Percentiles rank a stretch among this genome's conserved stretches.
These are phyloP conservation scores for Xylaria sp. DNA, from an alignment of 2,329 filamentous ascomycete species.

Conservation along the genomic window DNA sequence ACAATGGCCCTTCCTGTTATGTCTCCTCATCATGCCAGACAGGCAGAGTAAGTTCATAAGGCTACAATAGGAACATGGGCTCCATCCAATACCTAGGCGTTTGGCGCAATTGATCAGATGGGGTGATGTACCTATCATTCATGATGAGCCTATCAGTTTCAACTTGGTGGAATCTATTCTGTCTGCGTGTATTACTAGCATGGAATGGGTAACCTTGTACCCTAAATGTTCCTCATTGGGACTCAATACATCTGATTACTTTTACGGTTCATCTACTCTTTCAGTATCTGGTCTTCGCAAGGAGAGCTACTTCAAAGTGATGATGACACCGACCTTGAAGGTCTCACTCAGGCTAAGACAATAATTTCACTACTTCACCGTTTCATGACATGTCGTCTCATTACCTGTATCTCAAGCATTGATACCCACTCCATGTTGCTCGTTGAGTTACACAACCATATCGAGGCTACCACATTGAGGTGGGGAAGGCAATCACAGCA, in stretches of 20 bases:
- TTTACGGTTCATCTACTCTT: neutral
- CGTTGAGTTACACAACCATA: neutral
- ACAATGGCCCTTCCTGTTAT: neutral
- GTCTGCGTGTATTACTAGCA: constrained; percentile 16
- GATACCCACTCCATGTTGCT: neutral
- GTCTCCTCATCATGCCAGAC: neutral
- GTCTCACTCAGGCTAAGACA: neutral
- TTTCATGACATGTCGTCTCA: neutral
- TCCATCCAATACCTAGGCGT: constrained; percentile 3
- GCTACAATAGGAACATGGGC: neutral
- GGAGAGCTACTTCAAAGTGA: neutral
- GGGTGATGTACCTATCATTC: constrained; percentile 11
- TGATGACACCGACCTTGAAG: too few species aligned
- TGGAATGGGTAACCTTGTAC: constrained; percentile 19
- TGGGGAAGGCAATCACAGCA: neutral
- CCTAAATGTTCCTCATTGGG: neutral
- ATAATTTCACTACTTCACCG: neutral
- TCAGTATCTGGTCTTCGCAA: too few species aligned
- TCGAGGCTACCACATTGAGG: neutral
- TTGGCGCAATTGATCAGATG: constrained; percentile 18
- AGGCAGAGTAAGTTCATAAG: neutral
- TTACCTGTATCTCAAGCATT: too few species aligned
- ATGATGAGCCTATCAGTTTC: neutral
- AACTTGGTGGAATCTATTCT: constrained; percentile 21
- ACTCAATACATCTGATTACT: neutral